Base-by-base conservation (phyloP, 2,329 filamentous ascomycete genomes). In the Ceratocystis cacaofunesta region DNA sequence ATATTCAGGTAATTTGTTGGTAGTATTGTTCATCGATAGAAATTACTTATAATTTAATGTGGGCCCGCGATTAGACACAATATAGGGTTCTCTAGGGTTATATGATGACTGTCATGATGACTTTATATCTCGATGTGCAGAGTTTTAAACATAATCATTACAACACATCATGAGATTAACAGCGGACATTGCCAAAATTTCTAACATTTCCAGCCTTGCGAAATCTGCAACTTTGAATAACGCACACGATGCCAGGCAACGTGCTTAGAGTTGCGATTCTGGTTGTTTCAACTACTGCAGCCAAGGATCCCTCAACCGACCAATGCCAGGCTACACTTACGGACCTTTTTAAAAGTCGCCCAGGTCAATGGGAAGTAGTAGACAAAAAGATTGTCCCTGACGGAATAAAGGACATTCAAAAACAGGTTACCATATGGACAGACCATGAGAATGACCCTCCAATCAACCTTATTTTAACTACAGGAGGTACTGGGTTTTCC, bases 401-500 rank as follows among this genome's bases (percentile, higher is more conserved):
- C 74, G 83, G 85, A 72, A 79, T 86, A 4, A 74, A 83, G 3
- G 80, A 86, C 22, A 96, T 99, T 66, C 90, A 95, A 72, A 79
- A 79, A 17, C 80, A 85, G 62, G 81, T 99, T 62, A 83, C 78
- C 68, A 72, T 78, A 10, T 96, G 90, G 89, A 79, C 88, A 0
- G 91, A 96, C 74, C 71, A 72, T n/a, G 41, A 46, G 17, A 76
- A 80, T 10, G 74, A 81, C 4, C 80, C 80, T 61, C 74, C 79
- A 3, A 74, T 86, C 62, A 92, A 96, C 74, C 76, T 97, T 66
- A 83, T 99, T 67, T 75, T 96, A 60, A 92, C 91, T 0, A 96
- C 90, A 5, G 94, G 94, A 25, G 94, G 94, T 1, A 99, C 94
- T 1, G 94, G 94, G 0, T 99, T 99, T 75, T 88, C 94, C 6